phyloP scores from a whole-genome alignment of 371 early-diverging fungal genomes.

The Mortierella sp. region DNA sequence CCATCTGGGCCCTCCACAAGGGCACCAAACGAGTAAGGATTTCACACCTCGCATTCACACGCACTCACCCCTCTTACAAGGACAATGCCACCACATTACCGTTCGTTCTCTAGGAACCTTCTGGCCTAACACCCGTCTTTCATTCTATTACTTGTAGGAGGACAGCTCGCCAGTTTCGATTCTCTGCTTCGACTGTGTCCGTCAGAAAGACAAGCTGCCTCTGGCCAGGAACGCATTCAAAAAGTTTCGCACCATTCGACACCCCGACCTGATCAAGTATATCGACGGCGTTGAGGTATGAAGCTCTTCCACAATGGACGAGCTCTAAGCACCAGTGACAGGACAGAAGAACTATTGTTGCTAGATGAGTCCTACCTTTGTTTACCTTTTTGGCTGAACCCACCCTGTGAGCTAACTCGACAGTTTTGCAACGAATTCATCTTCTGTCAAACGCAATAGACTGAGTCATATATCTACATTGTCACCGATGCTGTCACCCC shows the following conservation, averaged over 20 bases:
- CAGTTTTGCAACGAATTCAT: background rate
- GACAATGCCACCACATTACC: background rate
- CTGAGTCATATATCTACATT: constrained; percentile 88
- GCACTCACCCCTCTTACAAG: background rate
- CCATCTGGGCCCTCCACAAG: constrained; percentile 84
- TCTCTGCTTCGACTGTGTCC: constrained; percentile 86
- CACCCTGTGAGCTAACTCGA: too few species aligned
- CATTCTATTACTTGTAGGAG: constrained; percentile 62
- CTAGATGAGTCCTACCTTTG: background rate
- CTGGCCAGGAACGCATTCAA: constrained; percentile 93
- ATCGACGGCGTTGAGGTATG: constrained; percentile 89
- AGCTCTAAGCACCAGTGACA: background rate
- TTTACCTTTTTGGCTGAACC: background rate
- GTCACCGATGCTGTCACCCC: constrained; percentile 92
- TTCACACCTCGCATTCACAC: background rate
- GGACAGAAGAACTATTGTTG: background rate
- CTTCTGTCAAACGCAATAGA: constrained; percentile 61
- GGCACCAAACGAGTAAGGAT: constrained; percentile 84
- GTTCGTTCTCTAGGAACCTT: background rate
- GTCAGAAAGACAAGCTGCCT: constrained; percentile 74
- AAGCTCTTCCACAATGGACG: background rate
- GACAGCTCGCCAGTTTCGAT: constrained; percentile 86
- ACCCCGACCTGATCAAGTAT: constrained; percentile 90
- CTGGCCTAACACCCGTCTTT: background rate
- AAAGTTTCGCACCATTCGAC: constrained; percentile 89